Evolutionary conservation across 2,329 filamentous ascomycete genomes (phyloP).

Genomic region (Colletotrichum tropicicola): DNA sequence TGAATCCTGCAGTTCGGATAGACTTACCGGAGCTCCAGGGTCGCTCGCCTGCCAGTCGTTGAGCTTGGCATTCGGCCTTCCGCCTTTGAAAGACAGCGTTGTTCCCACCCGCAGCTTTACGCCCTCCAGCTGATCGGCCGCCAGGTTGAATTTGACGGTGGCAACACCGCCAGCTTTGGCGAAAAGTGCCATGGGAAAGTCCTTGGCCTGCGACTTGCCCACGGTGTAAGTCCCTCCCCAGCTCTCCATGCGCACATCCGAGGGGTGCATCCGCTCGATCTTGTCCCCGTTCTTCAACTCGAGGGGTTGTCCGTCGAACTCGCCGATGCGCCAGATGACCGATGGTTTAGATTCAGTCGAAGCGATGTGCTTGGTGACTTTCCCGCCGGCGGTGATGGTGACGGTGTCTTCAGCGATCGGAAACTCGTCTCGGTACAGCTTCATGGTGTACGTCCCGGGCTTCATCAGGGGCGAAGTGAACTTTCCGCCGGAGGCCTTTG

Average conservation of each 20-base stretch:
- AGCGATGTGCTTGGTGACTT: constrained; percentile 57
- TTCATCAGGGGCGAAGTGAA: constrained; percentile 69
- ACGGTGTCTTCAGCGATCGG: constrained; percentile 56
- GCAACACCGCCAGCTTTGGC: constrained; percentile 55
- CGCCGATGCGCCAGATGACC: constrained; percentile 63
- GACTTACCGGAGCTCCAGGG: constrained; percentile 43
- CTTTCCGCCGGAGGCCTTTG: constrained; percentile 53
- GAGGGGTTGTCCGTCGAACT: constrained; percentile 64
- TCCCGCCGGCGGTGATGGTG: constrained; percentile 54
- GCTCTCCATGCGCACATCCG: constrained; percentile 60
- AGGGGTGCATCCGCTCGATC: constrained; percentile 66
- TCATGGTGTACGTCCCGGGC: constrained; percentile 67
- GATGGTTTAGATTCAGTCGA: constrained; percentile 46
- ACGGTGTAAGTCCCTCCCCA: constrained; percentile 64
- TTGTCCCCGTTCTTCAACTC: constrained; percentile 68
- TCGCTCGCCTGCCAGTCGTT: constrained; percentile 41
- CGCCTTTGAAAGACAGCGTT: constrained; percentile 64
- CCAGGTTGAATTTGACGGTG: constrained; percentile 60
- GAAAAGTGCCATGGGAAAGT: constrained; percentile 68
- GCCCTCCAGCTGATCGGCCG: constrained; percentile 48
- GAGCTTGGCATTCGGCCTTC: constrained; percentile 55
- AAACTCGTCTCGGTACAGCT: constrained; percentile 65
- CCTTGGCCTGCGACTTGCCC: constrained; percentile 52
- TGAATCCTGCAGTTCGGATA: constrained; percentile 37
- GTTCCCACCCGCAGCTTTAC: constrained; percentile 65